Evolutionary conservation across 2,329 filamentous ascomycete species (phyloP), one percentile per base, ranked within the genome.

Genomic region (Nigrospora sphaerica): DNA sequence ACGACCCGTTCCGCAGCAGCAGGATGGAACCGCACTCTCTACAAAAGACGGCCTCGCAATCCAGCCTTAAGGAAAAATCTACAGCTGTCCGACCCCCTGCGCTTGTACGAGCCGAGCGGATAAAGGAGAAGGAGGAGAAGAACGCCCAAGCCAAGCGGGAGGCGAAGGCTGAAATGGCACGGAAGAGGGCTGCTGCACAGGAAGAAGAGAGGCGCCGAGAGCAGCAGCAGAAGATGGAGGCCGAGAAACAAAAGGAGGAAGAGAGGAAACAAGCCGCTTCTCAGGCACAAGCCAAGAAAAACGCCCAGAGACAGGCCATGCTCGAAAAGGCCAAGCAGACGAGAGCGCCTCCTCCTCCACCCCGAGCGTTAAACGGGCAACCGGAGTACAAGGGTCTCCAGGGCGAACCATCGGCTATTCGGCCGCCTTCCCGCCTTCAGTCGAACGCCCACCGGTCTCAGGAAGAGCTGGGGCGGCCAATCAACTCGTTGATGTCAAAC

Each of bases 71-170:
- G 23, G 23, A 28, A 5, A 28, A 28, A 28, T 6, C 23, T 28
- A 6, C 23, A 28, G 10, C 23, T 6, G 10, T 28, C 23, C 23
- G 23, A 6, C 23, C 23, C 5, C 23, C 23, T 9, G 23, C 23
- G 23, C 23, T 28, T 28, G 23, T 28, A 28, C 23, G 23, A 41
- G 88, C 85, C 3, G 86, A 88, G 35, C 85, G 83, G 59, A 91
- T 90, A 65, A 92, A 86, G 61, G 89, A 95, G 62, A 85, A 83
- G 61, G 90, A 95, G 56, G 88, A 95, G 60, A 81, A 83, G 41
- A 87, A 90, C 53, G 80, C 81, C 13, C 83, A 90, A 57, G 81
- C 84, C 42, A 92, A 88, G 59, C 83, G 84, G 10, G 87, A 95
- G 17, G 83, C 85, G 34, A 95, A 95, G 66, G 78, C 83, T 14